Evolutionary conservation across 257 asterid genomes (phyloP), one percentile per base, ranked within the genome.

Genomic region (Cordia subcordata): DNA sequence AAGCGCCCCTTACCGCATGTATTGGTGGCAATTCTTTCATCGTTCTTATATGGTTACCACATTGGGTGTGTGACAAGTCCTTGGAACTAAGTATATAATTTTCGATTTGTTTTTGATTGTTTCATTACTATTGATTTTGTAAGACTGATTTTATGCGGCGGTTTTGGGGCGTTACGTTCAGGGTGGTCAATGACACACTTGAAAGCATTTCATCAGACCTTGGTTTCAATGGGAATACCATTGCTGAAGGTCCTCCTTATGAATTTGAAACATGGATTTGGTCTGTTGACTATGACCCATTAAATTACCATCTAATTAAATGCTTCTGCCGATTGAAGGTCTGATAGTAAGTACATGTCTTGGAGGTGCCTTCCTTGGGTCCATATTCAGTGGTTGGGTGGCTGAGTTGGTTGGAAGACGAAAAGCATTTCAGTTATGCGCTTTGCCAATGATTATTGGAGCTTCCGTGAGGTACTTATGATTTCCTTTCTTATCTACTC

Each of bases 21-120:
- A 65, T 67, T 91, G 76, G 96, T 91, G 71, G 98, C 96, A 65
- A 80, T 81, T 64, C 32, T 91, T 18, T 80, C 96, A 0, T 83
- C 98, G n/a, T 82, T 88, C 71, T 76, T 91, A 62, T 91, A 74
- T 67, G 98, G 98, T 67, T 91, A 91, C 79, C 98, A 91, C 78
- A 91, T 91, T 38, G 98, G 96, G 98, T 88, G 68, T 67, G 85
- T 69, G 22, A 63, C 35, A 53, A 65, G 65, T 77, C 71, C 59
- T 63, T 66, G 44, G 57, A 61, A 54, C 56, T 39, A 47, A 32
- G 11, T 50, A 27, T 57, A 42, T 61, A 58, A 38, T 61, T 53
- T 54, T 45, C 33, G 56, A 50, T 32, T 47, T 51, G 37, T 61
- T 47, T 22, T 23, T 16, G 21, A 19, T 42, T 53, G 15, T 47